Conservation (phyloP, 768 basidiomycete species). For the Boletus reticuloceps region DNA sequence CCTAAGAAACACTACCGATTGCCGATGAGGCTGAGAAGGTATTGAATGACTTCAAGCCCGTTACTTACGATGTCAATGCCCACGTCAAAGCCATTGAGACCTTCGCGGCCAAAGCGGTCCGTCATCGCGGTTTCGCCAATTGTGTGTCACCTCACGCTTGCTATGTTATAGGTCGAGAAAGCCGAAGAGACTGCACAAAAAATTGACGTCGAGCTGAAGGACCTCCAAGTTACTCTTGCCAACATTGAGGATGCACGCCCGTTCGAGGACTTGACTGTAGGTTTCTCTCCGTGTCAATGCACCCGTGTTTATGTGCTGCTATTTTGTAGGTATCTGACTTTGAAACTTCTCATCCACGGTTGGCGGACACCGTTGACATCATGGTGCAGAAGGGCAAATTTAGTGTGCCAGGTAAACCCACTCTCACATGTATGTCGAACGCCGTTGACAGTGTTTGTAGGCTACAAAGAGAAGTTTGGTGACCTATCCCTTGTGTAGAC, state of each 20-base stretch:
- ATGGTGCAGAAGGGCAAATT: constrained; percentile 99
- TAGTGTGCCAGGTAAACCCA: constrained; percentile 82
- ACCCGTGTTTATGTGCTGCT: neutral
- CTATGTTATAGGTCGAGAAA: constrained; percentile 62
- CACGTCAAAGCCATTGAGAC: constrained; percentile 95
- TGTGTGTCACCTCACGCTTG: constrained; percentile 4
- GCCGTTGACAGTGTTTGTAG: constrained; percentile 34
- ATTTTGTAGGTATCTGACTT: constrained; percentile 76
- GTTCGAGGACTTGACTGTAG: constrained; percentile 93
- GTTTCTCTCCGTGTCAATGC: constrained; percentile 27
- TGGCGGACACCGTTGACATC: constrained; percentile 85
- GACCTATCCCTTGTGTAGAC: constrained; percentile 88
- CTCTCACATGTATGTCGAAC: neutral
- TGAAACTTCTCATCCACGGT: constrained; percentile 87
- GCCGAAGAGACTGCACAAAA: constrained; percentile 88
- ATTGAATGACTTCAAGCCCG: constrained; percentile 86
- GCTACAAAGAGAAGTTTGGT: constrained; percentile 96
- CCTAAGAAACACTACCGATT: constrained; percentile 88
- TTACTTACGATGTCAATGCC: constrained; percentile 85
- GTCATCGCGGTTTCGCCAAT: constrained; percentile 24
- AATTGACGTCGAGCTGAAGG: constrained; percentile 87
- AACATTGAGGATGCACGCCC: constrained; percentile 98
- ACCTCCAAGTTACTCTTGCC: constrained; percentile 88
- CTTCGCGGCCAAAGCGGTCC: constrained; percentile 93
- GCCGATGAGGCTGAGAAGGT: constrained; percentile 92